Conservation (phyloP, 106 monocot genomes). For the Allium cepa region DNA sequence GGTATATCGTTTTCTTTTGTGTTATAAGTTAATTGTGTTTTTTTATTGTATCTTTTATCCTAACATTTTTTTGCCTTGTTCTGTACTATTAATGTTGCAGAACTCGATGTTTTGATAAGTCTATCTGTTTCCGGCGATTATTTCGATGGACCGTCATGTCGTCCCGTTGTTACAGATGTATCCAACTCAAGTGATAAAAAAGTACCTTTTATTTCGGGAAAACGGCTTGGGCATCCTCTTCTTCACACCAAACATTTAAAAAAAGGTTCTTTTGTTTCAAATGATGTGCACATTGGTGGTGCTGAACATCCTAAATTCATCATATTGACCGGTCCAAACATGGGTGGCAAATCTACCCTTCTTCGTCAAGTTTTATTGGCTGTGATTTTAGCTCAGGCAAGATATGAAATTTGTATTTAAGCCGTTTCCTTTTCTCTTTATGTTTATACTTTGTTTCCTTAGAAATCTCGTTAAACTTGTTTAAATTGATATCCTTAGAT, state of each 20-base stretch:
- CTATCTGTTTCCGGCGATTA: constrained; percentile 68
- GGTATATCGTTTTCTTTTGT: too few species aligned
- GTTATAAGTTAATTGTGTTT: too few species aligned
- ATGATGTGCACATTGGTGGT: constrained; percentile 78
- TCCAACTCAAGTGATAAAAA: constrained; percentile 14
- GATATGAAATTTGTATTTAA: not conserved
- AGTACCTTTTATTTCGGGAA: constrained; percentile 47
- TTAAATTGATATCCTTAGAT: too few species aligned
- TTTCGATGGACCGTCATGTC: constrained; percentile 76
- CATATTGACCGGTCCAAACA: constrained; percentile 93
- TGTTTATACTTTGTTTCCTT: too few species aligned
- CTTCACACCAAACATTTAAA: constrained; percentile 54
- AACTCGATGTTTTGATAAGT: constrained; percentile 86
- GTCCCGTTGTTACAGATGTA: constrained; percentile 51
- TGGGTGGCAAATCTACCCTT: constrained; percentile 99
- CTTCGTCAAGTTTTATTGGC: constrained; percentile 90
- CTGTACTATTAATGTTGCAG: constrained; percentile 34
- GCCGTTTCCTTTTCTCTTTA: too few species aligned
- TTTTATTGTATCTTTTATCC: not conserved
- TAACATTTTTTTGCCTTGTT: not conserved
- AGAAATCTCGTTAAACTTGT: too few species aligned
- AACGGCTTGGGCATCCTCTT: constrained; percentile 72
- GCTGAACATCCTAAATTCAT: constrained; percentile 49
- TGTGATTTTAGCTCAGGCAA: constrained; percentile 84
- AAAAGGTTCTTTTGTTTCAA: constrained; percentile 85